phyloP scores from a whole-genome alignment of 2,329 filamentous ascomycete species.

The Polychaeton citri region DNA sequence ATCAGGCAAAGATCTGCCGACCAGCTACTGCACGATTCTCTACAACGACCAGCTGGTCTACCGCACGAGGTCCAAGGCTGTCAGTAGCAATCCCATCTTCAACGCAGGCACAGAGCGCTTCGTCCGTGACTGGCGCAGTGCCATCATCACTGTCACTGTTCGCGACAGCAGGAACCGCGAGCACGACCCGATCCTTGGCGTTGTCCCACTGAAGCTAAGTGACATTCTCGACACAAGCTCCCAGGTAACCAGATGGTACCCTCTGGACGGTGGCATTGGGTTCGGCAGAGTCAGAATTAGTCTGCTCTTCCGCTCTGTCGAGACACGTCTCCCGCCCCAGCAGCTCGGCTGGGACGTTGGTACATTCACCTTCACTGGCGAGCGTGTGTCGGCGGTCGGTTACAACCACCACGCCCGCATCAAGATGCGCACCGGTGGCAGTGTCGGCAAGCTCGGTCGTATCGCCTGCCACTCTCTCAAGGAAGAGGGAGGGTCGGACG shows the following conservation, averaged over 20 bases:
- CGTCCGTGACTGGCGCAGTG: conserved; percentile 81
- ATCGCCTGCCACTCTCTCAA: conserved; percentile 46
- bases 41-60: conserved; percentile 83
- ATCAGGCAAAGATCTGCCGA: conserved; percentile 64
- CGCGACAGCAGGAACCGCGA: conserved; percentile 80
- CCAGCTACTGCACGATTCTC: conserved; percentile 84
- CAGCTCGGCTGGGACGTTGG: conserved; percentile 92
- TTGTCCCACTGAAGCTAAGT: conserved; percentile 76
- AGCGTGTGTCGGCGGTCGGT: conserved; percentile 51
- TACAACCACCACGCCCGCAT: conserved; percentile 55
- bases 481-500: conserved; percentile 41
- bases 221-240: conserved; percentile 81
- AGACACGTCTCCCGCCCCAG: conserved; percentile 68
- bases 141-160: conserved; percentile 74
- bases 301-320: conserved; percentile 77
- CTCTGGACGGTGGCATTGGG: conserved; percentile 82
- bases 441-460: conserved; percentile 55
- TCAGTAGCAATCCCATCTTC: conserved; percentile 91
- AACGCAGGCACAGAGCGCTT: conserved; percentile 93
- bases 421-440: conserved; percentile 71
- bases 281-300: conserved; percentile 85
- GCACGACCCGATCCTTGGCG: conserved; percentile 87
- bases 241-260: conserved; percentile 84
- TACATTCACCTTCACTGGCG: conserved; percentile 74
- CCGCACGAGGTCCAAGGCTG: conserved; percentile 87